Evolutionary conservation across 140 eudicot species (phyloP).

Genomic region (Ambrosia hybrid): DNA sequence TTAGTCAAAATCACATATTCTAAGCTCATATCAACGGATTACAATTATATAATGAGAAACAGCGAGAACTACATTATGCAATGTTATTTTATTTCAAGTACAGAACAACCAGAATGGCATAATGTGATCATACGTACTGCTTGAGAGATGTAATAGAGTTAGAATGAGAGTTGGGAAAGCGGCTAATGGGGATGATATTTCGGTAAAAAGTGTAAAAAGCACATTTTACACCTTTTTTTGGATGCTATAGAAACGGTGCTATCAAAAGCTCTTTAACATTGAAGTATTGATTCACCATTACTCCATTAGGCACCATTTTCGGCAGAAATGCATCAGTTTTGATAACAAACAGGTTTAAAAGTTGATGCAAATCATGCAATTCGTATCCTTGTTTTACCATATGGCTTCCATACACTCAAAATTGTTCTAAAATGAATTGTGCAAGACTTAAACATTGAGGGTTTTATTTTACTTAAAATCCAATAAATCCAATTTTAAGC

Average conservation of each 20-base stretch:
- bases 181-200: not conserved
- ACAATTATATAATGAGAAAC: not conserved
- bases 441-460: not conserved
- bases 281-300: not conserved
- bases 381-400: too few species aligned
- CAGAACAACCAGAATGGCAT: not conserved
- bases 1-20: slow-evolving; percentile 6
- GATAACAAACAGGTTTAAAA: not conserved
- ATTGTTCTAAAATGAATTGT: not conserved
- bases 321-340: not conserved
- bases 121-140: not conserved
- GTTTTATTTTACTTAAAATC: not conserved
- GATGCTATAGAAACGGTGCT: not conserved
- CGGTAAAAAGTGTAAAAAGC: not conserved
- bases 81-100: not conserved
- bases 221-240: not conserved
- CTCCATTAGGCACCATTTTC: not conserved
- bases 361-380: not conserved
- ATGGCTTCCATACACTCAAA: too few species aligned
- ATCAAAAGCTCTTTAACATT: not conserved
- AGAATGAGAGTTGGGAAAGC: not conserved
- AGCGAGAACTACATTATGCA: not conserved
- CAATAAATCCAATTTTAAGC: not conserved
- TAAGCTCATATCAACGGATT: slow-evolving; percentile 3
- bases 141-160: not conserved